Evolutionary conservation across 2,329 filamentous ascomycete genomes (phyloP), one percentile per base, ranked within the genome.

Genomic region (Didymella pomorum): DNA sequence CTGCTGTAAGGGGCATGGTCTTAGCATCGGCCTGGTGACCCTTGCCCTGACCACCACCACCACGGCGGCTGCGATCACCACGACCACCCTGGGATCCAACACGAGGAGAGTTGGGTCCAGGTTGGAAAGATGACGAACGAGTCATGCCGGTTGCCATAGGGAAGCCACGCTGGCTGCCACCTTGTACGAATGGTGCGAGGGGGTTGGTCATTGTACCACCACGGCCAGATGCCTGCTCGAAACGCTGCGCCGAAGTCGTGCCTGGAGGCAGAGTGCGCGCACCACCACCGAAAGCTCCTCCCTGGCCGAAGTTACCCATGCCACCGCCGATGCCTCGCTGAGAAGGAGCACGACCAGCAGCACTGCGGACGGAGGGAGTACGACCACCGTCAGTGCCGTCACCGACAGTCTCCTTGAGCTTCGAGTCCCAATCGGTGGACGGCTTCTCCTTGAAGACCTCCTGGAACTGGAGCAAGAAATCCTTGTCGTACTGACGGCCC

Each of bases 381-480:
- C 78, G 89, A 82, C 79, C 91, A 80, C 87, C 37, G 20, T 86
- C 82, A 58, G 86, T 84, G 57, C 90, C 87, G 65, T 97, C 93
- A 57, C 94, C 94, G 66, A 99, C 78, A 82, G 89, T 84, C 79
- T 90, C 89, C 85, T 94, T 84, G 61, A 99, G 88, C 72, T 95
- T 93, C 65, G 89, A 84, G 73, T 96, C 91, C 87, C 97, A 99
- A 73, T 98, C 94, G 42, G 93, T 79, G 0, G 93, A 96, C 14
- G 95, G 95, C 80, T 97, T 96, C 82, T 99, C 95, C 63, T 92
- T 96, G 81, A 97, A 99, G 20, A 97, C 92, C 69, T 87, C 87
- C 80, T 97, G 92, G 84, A 99, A 99, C 75, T 99, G 95, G 28
- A 99, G 84, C 79, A 99, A 82, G 83, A 99, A 99, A 70, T 90